phyloP scores from a whole-genome alignment of 345 rosid species.

The Syzygium jambos region DNA sequence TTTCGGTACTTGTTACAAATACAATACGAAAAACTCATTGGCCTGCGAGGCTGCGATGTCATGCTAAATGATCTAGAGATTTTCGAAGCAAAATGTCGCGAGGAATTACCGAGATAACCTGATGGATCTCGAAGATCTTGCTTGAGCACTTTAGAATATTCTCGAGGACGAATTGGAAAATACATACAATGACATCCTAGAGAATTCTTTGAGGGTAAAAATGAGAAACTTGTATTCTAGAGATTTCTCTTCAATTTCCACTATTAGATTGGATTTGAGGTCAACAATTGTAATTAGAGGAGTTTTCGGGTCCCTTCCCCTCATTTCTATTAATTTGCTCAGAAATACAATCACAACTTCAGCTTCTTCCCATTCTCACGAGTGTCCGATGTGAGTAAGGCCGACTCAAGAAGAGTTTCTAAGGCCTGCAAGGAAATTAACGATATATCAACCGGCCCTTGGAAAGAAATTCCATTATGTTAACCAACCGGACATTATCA shows the following conservation, averaged over 20 bases:
- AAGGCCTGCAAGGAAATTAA: rapidly evolving
- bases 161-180: neutral
- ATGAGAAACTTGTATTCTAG: neutral
- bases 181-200: neutral
- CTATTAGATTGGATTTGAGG: neutral
- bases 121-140: neutral
- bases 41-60: neutral
- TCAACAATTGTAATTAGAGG: neutral
- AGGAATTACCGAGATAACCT: neutral
- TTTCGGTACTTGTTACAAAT: neutral
- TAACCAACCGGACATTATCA: neutral
- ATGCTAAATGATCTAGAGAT: neutral
- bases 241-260: neutral
- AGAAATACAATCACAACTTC: neutral
- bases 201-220: neutral
- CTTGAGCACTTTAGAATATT: neutral
- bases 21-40: neutral
- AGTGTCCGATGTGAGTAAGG: neutral
- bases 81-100: neutral
- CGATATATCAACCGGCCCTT: neutral
- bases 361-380: neutral
- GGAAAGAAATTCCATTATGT: too few relatives aligned
- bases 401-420: neutral
- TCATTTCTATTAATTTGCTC: neutral
- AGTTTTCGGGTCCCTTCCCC: rapidly evolving